Evolutionary conservation across 352 stramenopile species (phyloP).

Genomic region (Peronosclerospora sorghi): DNA sequence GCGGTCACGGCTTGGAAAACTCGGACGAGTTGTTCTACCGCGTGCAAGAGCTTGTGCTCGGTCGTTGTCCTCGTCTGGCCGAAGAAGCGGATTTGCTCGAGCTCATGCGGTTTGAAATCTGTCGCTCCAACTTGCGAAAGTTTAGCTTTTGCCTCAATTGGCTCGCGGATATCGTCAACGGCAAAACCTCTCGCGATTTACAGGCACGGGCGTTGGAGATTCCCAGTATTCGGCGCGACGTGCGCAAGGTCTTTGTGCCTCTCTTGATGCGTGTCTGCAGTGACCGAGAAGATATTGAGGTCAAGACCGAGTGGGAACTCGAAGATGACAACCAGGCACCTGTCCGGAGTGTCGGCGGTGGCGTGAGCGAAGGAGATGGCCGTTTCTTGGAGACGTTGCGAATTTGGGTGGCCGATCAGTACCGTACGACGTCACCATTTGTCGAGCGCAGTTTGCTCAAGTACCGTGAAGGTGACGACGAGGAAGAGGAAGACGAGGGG

Average conservation of each 20-base stretch:
- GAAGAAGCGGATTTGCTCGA: too few relatives aligned
- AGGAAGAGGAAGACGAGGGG: constrained; percentile 31
- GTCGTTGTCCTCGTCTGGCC: constrained; percentile 46
- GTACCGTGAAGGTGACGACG: constrained; percentile 55
- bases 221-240: too few relatives aligned
- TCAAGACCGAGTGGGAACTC: too few relatives aligned
- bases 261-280: too few relatives aligned
- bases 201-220: constrained; percentile 72
- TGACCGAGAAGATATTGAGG: too few relatives aligned
- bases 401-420: constrained; percentile 81
- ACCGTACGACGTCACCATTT: constrained; percentile 78
- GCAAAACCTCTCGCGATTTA: too few relatives aligned
- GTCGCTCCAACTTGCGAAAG: too few relatives aligned
- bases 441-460: constrained; percentile 76
- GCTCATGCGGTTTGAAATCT: constrained; percentile 81
- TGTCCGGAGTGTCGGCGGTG: constrained; percentile 49
- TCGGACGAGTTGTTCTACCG: too few relatives aligned
- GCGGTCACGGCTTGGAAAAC: constrained; percentile 59
- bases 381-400: constrained; percentile 70
- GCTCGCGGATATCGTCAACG: too few relatives aligned
- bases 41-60: constrained; percentile 65
- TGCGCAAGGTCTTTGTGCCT: too few relatives aligned
- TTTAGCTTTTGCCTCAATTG: too few relatives aligned
- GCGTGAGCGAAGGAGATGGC: constrained; percentile 50
- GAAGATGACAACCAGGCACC: too few relatives aligned